These are phyloP conservation scores for Rhizoclosmatium sp. DNA, from an alignment of 192 early-diverging fungal species.

Conservation along the genomic window DNA sequence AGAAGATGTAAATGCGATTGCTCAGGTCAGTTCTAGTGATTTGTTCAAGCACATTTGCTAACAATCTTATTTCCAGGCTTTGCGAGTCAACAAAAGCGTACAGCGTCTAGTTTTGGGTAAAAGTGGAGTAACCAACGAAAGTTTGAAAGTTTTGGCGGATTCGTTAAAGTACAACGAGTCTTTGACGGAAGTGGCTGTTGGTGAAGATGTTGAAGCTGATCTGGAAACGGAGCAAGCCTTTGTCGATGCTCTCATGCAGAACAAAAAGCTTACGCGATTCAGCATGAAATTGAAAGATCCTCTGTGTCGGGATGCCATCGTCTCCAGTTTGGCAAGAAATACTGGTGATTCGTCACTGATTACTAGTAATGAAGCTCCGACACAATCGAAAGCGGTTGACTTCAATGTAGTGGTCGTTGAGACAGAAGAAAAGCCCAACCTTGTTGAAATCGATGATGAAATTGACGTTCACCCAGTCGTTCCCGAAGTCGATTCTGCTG, in stretches of 20 bases:
- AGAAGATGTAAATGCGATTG: too few species aligned
- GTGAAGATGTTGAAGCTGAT: neutral
- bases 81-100: too few species aligned
- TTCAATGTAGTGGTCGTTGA: neutral
- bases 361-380: neutral
- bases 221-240: neutral
- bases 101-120: too few species aligned
- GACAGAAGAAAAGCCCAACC: neutral
- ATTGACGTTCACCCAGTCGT: neutral
- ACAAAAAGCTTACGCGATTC: too few species aligned
- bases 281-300: too few species aligned
- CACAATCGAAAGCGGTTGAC: neutral
- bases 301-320: too few species aligned
- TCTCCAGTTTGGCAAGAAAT: neutral
- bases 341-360: neutral
- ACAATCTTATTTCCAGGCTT: too few species aligned
- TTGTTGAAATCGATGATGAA: neutral
- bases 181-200: neutral
- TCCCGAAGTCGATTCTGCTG: neutral
- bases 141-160: neutral
- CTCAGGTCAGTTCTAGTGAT: too few species aligned
- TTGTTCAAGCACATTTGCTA: too few species aligned
- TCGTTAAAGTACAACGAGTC: neutral
- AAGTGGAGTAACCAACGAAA: neutral
- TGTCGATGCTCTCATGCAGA: neutral